Base-by-base conservation (phyloP, 2,329 filamentous ascomycete species). In the Aspergillus niger region DNA sequence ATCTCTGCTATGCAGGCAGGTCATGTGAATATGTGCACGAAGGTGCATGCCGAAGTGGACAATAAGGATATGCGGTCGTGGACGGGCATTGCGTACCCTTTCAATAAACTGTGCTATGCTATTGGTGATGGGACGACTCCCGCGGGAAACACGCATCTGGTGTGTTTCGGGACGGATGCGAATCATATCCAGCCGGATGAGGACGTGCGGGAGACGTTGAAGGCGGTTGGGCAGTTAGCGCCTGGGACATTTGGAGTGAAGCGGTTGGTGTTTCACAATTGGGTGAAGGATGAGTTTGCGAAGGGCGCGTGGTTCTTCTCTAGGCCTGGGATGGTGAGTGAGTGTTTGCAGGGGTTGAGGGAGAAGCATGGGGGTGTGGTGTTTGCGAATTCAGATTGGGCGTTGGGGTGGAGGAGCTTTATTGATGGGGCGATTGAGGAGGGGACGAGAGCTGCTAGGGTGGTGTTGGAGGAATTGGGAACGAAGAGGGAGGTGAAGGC, bases 91-190 rank as follows among this genome's bases (percentile, higher is more conserved):
- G 75, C 74, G 10, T 81, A 79, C 57, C 79, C 80, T 0, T 67
- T 75, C 10, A 81, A 81, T 17, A 73, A 75, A 15, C 71, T 83
- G 0, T 71, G 74, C 3, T 82, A 79, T 49, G 77, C 73, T 0
- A 75, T 81, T 5, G 81, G 77, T 0, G 81, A 83, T 57, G 81
- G 81, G 0, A 75, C 72, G 0, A 81, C 79, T 0, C 77, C 78
- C 0, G 73, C 74, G 0, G 80, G 81, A 0, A 82, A 82, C 41
- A 81, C 80, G 0, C 81, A 83, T 38, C 68, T 83, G 1, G 81
- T 83, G 0, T 73, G 74, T 1, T 83, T 83, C 54, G 80, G 81
- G 0, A 76, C 75, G 0, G 64, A 73, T 2, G 66, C 76, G 11
- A 79, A 78, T n/a, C 78, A 81, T 39, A 75, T 82, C 4, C 70